Conservation (phyloP, 345 rosid species). For the Excoecaria cochinchinensis region DNA sequence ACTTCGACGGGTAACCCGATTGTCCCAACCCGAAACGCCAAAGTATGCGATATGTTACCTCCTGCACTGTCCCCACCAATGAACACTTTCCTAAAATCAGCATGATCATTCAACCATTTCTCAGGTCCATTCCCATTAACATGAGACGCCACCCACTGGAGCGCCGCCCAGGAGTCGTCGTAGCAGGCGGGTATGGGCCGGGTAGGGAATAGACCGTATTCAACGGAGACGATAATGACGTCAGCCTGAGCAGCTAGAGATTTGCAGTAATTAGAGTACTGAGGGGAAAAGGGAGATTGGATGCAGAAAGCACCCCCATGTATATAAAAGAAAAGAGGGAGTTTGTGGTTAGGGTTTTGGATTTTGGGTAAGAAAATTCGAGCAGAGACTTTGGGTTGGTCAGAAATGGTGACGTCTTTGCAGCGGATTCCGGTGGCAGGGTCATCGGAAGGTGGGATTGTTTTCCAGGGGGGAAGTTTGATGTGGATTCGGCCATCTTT, state of each 20-base stretch:
- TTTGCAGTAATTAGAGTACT: conserved; percentile 4
- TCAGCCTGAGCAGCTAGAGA: conserved; percentile 11
- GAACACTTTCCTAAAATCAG: conserved; percentile 12
- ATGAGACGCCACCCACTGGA: conserved; percentile 23
- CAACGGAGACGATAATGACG: conserved; percentile 14
- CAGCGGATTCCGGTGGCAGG: conserved; percentile 22
- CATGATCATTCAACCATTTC: conserved; percentile 19
- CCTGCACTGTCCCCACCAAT: conserved; percentile 22
- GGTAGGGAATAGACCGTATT: conserved; percentile 22
- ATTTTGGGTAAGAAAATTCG: conserved; percentile 41
- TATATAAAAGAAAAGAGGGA: conserved; percentile 40
- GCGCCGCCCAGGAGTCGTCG: conserved; percentile 24
- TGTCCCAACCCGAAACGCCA: conserved; percentile 34
- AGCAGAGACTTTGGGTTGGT: conserved; percentile 35
- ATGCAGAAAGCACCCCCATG: conserved; percentile 22
- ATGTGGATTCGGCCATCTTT: conserved; percentile 28
- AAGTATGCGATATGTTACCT: conserved; percentile 12
- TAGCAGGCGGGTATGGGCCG: conserved; percentile 19
- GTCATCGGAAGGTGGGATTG: conserved; percentile 18
- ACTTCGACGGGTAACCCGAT: conserved; percentile 26
- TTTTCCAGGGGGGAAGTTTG: neutral
- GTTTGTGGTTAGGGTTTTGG: conserved; percentile 25
- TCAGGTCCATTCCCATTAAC: conserved; percentile 10
- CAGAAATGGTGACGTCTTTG: conserved; percentile 33
- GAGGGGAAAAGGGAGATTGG: conserved; percentile 13